Percentiles rank a stretch among this genome's conserved stretches.
These are phyloP conservation scores for Fragaria iinumae DNA, from an alignment of 306 rosid genomes.

Conservation along the genomic window DNA sequence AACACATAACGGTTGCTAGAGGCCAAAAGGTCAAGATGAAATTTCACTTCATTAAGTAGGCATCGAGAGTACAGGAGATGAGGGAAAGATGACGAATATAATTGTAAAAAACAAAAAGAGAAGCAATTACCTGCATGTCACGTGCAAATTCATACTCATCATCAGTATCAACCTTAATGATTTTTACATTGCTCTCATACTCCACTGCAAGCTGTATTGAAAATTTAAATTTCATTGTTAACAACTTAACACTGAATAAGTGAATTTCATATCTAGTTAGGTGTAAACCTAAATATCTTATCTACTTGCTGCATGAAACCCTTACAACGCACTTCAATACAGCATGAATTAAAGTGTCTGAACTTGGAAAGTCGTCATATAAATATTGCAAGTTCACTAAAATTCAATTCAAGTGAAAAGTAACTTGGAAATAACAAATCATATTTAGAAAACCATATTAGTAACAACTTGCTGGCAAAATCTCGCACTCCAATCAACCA, in stretches of 20 bases:
- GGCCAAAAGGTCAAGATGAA: not conserved
- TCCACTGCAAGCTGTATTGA: constrained; percentile 83
- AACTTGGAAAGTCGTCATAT: not conserved
- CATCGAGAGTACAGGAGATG: not conserved
- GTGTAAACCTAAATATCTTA: not conserved
- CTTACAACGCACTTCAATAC: not conserved
- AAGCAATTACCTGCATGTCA: constrained; percentile 77
- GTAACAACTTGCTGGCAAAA: not conserved
- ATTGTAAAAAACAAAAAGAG: not conserved
- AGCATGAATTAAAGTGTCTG: not conserved
- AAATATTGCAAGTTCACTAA: not conserved
- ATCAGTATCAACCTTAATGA: constrained; percentile 90
- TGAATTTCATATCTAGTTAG: not conserved
- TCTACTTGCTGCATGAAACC: not conserved
- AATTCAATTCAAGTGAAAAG: not conserved
- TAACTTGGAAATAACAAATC: not conserved
- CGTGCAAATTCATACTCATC: constrained; percentile 83
- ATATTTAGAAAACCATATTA: not conserved
- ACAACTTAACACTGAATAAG: constrained; percentile 14
- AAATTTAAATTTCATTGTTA: constrained; percentile 15
- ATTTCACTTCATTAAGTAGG: constrained; percentile 3
- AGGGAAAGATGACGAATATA: not conserved
- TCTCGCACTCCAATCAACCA: not conserved
- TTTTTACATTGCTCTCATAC: constrained; percentile 54
- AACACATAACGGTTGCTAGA: not conserved